Percentiles rank a stretch among this genome's conserved stretches.
These are phyloP conservation scores for Trichoderma atrobrunneum DNA, from an alignment of 2,329 filamentous ascomycete species.

Conservation along the genomic window DNA sequence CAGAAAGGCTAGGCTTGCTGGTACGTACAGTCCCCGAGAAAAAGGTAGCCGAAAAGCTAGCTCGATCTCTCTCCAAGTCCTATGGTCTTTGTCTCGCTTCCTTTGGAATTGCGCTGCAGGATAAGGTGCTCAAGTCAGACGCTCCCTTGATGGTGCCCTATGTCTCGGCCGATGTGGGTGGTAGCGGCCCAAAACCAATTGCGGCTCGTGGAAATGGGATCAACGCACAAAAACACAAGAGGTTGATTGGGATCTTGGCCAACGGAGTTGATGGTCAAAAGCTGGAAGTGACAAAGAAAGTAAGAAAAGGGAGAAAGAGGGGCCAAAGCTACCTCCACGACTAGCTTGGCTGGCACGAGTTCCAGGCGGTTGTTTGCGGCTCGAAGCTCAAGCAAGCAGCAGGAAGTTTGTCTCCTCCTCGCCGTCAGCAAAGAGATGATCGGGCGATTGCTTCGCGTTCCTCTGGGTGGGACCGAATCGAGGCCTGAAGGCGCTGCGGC, in stretches of 20 bases:
- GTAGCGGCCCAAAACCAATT: constrained; percentile 20
- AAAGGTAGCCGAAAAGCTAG: background rate
- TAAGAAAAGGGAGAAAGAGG: constrained; percentile 1
- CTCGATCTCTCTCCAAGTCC: constrained; percentile 17
- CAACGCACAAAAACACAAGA: background rate
- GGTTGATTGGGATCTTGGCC: background rate
- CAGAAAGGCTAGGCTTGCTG: constrained; percentile 34
- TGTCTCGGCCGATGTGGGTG: constrained; percentile 29
- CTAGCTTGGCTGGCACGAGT: constrained; percentile 4
- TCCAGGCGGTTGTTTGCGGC: background rate
- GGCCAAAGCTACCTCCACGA: background rate
- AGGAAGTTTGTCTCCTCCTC: constrained; percentile 1
- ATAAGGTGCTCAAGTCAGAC: constrained; percentile 51
- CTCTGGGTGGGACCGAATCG: constrained; percentile 1
- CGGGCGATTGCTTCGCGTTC: constrained; percentile 1
- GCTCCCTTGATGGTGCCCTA: constrained; percentile 55
- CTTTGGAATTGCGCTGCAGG: constrained; percentile 21
- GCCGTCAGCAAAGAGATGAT: background rate
- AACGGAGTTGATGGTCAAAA: background rate
- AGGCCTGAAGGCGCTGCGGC: background rate
- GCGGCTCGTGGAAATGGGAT: constrained; percentile 13
- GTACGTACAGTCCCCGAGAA: constrained; percentile 54
- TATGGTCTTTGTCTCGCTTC: constrained; percentile 12
- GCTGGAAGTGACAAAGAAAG: background rate
- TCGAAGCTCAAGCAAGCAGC: background rate